Percentiles rank a stretch among this genome's conserved stretches.
Conservation (phyloP, 129 eudicot species). For the Flaveria sonorensis region DNA sequence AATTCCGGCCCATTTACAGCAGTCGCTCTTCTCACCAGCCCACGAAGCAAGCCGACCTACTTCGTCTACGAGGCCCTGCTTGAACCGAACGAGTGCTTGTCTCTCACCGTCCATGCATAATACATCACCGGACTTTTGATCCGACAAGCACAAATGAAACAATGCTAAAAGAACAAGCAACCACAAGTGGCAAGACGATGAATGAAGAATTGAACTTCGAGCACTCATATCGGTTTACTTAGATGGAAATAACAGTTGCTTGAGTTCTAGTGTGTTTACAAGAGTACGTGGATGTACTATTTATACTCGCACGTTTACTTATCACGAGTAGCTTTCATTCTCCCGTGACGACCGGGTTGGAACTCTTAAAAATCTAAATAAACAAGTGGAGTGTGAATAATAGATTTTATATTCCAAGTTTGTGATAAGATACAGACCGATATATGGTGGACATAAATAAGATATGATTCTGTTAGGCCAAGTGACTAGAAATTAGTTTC, state of each 20-base stretch:
- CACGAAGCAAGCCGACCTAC: slow-evolving; percentile 30
- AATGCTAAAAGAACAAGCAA: background rate
- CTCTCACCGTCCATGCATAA: slow-evolving; percentile 20
- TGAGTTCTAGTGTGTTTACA: background rate
- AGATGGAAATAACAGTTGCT: background rate
- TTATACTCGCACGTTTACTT: background rate
- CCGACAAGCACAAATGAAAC: background rate
- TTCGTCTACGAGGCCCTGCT: slow-evolving; percentile 21
- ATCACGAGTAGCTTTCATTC: background rate
- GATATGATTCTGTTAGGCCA: too few species aligned
- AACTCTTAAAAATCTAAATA: background rate
- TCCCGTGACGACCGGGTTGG: background rate
- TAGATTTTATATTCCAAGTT: too few species aligned
- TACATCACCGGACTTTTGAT: background rate
- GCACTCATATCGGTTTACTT: background rate
- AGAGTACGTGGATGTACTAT: background rate
- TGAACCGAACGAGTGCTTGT: slow-evolving; percentile 34
- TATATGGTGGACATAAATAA: background rate
- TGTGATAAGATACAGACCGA: background rate
- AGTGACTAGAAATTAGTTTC: background rate
- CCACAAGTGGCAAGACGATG: background rate
- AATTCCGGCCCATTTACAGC: slow-evolving; percentile 25
- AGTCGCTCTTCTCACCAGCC: slow-evolving; percentile 19
- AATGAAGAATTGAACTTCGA: background rate
- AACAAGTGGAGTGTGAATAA: background rate